Conservation (phyloP, 257 asterid species). For the Jacaranda mimosifolia region DNA sequence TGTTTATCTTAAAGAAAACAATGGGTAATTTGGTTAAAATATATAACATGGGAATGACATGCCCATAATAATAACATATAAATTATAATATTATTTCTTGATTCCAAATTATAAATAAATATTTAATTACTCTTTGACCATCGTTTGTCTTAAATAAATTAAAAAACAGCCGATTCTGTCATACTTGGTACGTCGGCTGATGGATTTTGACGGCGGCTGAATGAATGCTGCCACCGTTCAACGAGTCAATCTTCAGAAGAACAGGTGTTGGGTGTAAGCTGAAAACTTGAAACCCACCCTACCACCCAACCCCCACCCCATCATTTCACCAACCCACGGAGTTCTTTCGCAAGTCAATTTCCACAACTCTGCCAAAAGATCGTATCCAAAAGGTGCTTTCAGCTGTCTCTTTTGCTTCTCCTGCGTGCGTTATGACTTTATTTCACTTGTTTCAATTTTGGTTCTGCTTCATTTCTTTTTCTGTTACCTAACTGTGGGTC, state of each 20-base stretch:
- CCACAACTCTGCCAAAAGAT: not conserved
- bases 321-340: constrained; percentile 4
- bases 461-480: not conserved
- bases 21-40: too few species aligned
- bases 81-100: too few species aligned
- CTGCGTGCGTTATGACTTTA: not conserved
- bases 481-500: constrained; percentile 26
- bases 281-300: not conserved
- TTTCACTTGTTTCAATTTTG: not conserved
- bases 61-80: too few species aligned
- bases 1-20: too few species aligned
- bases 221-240: not conserved
- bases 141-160: too few species aligned
- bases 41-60: too few species aligned
- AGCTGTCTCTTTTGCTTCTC: constrained; percentile 1
- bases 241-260: not conserved
- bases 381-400: constrained; percentile 28
- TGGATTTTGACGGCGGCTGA: not conserved
- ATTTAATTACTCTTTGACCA: too few species aligned
- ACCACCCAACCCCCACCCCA: not conserved
- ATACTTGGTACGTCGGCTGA: not conserved
- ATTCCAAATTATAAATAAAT: too few species aligned
- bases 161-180: not conserved
- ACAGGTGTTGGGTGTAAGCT: constrained; percentile 16
- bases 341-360: not conserved